These are phyloP conservation scores for Violaceomyces palustris DNA, from an alignment of 1,284 basidiomycete species.

Conservation along the genomic window DNA sequence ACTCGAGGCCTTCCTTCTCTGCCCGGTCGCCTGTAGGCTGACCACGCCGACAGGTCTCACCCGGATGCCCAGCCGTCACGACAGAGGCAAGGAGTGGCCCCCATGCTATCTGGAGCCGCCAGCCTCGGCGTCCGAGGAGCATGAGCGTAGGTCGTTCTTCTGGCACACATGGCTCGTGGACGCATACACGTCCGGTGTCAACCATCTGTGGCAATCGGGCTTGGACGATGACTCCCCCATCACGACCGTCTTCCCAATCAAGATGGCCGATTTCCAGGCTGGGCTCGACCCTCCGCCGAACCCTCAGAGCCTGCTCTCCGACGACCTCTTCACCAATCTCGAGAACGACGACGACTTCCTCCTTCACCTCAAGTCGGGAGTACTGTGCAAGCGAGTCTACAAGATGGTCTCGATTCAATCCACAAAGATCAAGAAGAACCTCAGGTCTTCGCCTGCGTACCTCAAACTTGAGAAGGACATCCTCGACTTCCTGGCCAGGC, in stretches of 20 bases:
- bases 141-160: constrained; percentile 8
- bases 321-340: constrained; percentile 9
- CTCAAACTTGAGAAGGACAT: constrained; percentile 3
- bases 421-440: background rate
- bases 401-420: background rate
- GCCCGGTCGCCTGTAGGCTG: background rate
- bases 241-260: constrained; percentile 5
- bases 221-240: constrained; percentile 7
- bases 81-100: background rate
- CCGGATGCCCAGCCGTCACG: background rate
- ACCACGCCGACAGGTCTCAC: constrained; percentile 1
- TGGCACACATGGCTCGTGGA: constrained; percentile 11
- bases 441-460: background rate
- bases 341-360: constrained; percentile 12
- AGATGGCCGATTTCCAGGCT: constrained; percentile 6
- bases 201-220: constrained; percentile 4
- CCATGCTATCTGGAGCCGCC: constrained; percentile 3
- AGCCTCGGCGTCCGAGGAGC: constrained; percentile 6
- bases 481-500: constrained; percentile 3
- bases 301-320: constrained; percentile 5
- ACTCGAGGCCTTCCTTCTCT: constrained; percentile 4
- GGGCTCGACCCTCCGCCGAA: constrained; percentile 7
- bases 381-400: constrained; percentile 1
- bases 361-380: constrained; percentile 8
- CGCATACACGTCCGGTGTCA: constrained; percentile 2